Percentiles rank a stretch among this genome's conserved stretches.
phyloP scores from a whole-genome alignment of 1,284 basidiomycete genomes.

The Sanguinoderma infundibulare region DNA sequence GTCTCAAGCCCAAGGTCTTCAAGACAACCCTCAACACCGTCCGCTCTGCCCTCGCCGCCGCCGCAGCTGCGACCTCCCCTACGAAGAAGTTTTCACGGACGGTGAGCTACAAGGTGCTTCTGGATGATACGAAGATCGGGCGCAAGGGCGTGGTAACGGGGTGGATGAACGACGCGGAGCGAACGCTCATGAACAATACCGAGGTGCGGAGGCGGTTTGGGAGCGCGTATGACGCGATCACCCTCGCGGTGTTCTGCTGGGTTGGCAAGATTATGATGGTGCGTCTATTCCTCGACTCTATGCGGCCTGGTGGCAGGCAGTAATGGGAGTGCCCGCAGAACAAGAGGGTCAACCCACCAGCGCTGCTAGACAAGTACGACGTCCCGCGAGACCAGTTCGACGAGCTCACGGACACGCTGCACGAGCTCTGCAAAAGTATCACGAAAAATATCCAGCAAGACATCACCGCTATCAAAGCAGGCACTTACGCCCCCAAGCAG shows the following conservation, averaged over 20 bases:
- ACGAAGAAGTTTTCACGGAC: conserved; percentile 1
- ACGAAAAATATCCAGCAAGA: conserved; percentile 16
- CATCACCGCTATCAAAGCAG: conserved; percentile 17
- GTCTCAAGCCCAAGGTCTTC: conserved; percentile 38
- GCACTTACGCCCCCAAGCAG: not conserved
- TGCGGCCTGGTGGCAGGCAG: not conserved
- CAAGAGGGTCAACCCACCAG: conserved; percentile 17
- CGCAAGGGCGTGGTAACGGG: conserved; percentile 21
- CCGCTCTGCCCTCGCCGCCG: conserved; percentile 29
- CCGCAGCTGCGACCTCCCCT: conserved; percentile 5
- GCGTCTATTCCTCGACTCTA: not conserved
- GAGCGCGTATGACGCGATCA: conserved; percentile 25
- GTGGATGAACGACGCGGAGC: conserved; percentile 31
- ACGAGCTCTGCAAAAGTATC: conserved; percentile 22
- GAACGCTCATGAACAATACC: conserved; percentile 22
- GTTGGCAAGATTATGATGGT: conserved; percentile 25
- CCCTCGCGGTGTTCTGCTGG: conserved; percentile 32
- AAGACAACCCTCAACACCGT: conserved; percentile 32
- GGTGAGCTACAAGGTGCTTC: conserved; percentile 24
- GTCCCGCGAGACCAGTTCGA: conserved; percentile 25
- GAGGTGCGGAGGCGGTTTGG: conserved; percentile 24
- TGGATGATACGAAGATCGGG: conserved; percentile 18
- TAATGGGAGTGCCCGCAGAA: not conserved
- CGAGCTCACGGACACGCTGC: conserved; percentile 26
- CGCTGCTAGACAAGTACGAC: conserved; percentile 14